A percentile compares a stretch with the other conserved stretches of the same genome.
Evolutionary conservation across 1,139 yeast genomes (phyloP).

Genomic region (Yamadazyma dushanensis): DNA sequence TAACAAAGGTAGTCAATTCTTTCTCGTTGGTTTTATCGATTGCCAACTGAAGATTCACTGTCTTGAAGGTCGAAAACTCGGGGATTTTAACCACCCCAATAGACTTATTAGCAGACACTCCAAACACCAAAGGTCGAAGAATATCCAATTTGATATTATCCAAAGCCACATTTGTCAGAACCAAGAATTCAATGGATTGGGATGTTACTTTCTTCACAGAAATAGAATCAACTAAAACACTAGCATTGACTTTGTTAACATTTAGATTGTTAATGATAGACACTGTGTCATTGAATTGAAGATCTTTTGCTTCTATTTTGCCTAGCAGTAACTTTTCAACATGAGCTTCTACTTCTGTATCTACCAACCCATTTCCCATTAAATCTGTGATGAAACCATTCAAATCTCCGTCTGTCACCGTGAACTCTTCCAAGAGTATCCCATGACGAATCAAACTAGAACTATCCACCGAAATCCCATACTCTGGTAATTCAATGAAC

Average conservation of each 20-base stretch:
- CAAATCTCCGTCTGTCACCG: background rate
- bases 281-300: background rate
- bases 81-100: background rate
- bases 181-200: background rate
- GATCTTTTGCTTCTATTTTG: conserved; percentile 1
- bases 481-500: background rate
- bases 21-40: conserved; percentile 1
- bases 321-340: background rate
- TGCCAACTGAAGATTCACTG: background rate
- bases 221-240: conserved; percentile 3
- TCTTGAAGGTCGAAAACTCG: background rate
- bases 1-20: conserved; percentile 5
- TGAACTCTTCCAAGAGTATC: conserved; percentile 5
- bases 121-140: background rate
- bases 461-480: conserved; percentile 1
- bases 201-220: conserved; percentile 1
- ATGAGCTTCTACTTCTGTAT: conserved; percentile 1
- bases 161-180: background rate
- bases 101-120: background rate
- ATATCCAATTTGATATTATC: conserved; percentile 1
- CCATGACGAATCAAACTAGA: conserved; percentile 1
- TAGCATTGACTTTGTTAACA: conserved; percentile 4
- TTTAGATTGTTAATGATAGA: conserved; percentile 2
- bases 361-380: background rate
- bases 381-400: background rate